These are phyloP conservation scores for Penicillium verrucosum DNA, from an alignment of 2,329 filamentous ascomycete species.

Conservation along the genomic window DNA sequence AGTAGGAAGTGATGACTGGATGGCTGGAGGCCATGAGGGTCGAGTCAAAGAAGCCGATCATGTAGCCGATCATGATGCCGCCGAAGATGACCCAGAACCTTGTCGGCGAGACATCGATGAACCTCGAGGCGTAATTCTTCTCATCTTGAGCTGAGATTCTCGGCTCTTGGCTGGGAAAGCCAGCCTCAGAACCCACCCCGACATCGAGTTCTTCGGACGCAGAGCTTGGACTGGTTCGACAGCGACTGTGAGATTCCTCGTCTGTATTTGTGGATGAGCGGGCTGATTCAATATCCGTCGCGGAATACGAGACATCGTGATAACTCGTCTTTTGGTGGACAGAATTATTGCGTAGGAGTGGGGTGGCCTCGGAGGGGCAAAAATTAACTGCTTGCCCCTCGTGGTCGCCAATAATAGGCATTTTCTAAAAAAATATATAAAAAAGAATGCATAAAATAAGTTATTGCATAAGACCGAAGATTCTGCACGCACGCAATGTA, in stretches of 20 bases:
- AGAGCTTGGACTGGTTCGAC: slow-evolving; percentile 27
- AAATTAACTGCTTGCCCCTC: neutral
- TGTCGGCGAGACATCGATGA: slow-evolving; percentile 37
- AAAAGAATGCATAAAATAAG: neutral
- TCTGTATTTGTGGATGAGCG: slow-evolving; percentile 6
- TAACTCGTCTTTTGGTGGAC: slow-evolving; percentile 8
- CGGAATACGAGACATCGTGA: neutral
- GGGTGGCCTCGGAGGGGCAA: slow-evolving; percentile 18
- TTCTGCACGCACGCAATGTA: neutral
- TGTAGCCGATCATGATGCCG: slow-evolving; percentile 57
- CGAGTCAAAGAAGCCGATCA: slow-evolving; percentile 64
- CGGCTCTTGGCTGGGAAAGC: slow-evolving; percentile 7
- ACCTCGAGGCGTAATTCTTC: slow-evolving; percentile 30
- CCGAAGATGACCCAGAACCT: slow-evolving; percentile 63
- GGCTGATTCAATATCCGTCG: slow-evolving; percentile 8
- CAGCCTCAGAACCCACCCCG: slow-evolving; percentile 19
- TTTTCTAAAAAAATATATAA: neutral
- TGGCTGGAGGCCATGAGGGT: slow-evolving; percentile 80
- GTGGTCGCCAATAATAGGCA: neutral
- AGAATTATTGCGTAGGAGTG: slow-evolving; percentile 7
- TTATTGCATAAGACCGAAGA: neutral
- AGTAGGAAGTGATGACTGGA: slow-evolving; percentile 77
- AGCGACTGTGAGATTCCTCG: slow-evolving; percentile 19
- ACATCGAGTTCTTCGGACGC: slow-evolving; percentile 28
- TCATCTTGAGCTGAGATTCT: slow-evolving; percentile 7